Evolutionary conservation across 1,284 basidiomycete genomes (phyloP).

Genomic region (Ustilago xerochloae): DNA sequence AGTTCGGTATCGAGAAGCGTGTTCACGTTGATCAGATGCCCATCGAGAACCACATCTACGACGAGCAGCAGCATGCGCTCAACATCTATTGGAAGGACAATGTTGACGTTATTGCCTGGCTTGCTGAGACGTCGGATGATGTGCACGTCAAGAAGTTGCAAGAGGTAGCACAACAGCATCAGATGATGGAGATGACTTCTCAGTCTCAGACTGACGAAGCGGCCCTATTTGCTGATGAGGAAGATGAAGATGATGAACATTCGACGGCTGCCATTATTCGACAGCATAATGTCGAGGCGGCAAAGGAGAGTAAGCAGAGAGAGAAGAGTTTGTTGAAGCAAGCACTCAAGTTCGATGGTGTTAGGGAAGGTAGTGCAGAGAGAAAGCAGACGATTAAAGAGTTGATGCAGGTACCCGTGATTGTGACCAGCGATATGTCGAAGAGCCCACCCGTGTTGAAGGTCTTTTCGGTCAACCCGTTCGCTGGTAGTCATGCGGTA

Average conservation of each 20-base stretch:
- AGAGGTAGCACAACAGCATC: slow-evolving; percentile 52
- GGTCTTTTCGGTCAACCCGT: slow-evolving; percentile 53
- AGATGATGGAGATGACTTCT: slow-evolving; percentile 59
- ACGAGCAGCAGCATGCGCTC: slow-evolving; percentile 88
- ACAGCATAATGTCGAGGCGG: slow-evolving; percentile 49
- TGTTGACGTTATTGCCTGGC: slow-evolving; percentile 87
- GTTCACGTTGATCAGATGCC: slow-evolving; percentile 99
- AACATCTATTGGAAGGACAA: slow-evolving; percentile 77
- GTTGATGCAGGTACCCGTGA: slow-evolving; percentile 56
- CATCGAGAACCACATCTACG: slow-evolving; percentile 83
- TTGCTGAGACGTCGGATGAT: slow-evolving; percentile 88
- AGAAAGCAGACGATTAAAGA: slow-evolving; percentile 56
- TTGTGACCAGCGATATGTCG: slow-evolving; percentile 61
- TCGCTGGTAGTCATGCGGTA: slow-evolving; percentile 5
- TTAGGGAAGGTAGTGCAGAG: slow-evolving; percentile 22
- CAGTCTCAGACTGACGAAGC: slow-evolving; percentile 59
- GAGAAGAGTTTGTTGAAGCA: slow-evolving; percentile 42
- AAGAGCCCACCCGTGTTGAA: slow-evolving; percentile 65
- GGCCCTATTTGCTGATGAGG: slow-evolving; percentile 62
- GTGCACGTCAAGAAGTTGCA: slow-evolving; percentile 62
- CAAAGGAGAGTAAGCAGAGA: slow-evolving; percentile 42
- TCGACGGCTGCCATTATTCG: slow-evolving; percentile 42
- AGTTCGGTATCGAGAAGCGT: slow-evolving; percentile 97
- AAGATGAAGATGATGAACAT: slow-evolving; percentile 36
- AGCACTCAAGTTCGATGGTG: slow-evolving; percentile 41